Evolutionary conservation across 352 stramenopile genomes (phyloP), one percentile per base, ranked within the genome.

Genomic region (Globisporangium cylindrosporum): DNA sequence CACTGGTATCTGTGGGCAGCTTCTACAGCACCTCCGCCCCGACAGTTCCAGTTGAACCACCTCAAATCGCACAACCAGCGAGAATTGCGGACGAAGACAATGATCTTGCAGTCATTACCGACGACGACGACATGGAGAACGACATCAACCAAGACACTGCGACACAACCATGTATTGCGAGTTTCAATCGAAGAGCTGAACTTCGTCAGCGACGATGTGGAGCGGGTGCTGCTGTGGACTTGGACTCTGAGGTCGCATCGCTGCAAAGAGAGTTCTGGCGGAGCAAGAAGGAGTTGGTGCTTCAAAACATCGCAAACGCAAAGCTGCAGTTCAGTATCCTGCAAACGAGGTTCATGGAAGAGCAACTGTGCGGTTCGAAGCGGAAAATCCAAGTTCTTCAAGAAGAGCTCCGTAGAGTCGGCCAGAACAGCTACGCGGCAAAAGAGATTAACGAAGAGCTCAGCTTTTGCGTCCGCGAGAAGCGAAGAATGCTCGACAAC

Each of bases 311-410:
- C 27, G 59, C 66, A 3, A 75, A 65, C 55, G 65, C 70, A 20
- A 68, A 62, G 49, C 61, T 75, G n/a, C 70, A 75, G 49, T 69
- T 70, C 54, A 43, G 34, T 3, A 70, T 75, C 27, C 24, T 72
- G 46, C 65, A 72, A 29, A 66, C 66, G 14, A 34, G n/a, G 43
- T 72, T 72, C 29, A 27, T 62, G 29, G 70, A 75, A 54, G 55
- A 72, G n/a, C 70, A 67, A 14, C 48, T 75, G 8, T 54, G 59
- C 25, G 70, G 70, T 2, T 69, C 70, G 10, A 75, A 75, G 38
- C 70, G 70, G 36, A 71, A 71, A 43, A 70, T 72, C 38, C 64
- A 72, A 36, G 60, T 36, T 48, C 57, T 75, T 14, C 70, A 68
- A 36, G 27, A 63, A 36, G 70, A 75, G 24, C 66, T 73, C 3